These are phyloP conservation scores for Phanerodontia chrysosporium DNA, from an alignment of 768 basidiomycete genomes.

Conservation along the genomic window DNA sequence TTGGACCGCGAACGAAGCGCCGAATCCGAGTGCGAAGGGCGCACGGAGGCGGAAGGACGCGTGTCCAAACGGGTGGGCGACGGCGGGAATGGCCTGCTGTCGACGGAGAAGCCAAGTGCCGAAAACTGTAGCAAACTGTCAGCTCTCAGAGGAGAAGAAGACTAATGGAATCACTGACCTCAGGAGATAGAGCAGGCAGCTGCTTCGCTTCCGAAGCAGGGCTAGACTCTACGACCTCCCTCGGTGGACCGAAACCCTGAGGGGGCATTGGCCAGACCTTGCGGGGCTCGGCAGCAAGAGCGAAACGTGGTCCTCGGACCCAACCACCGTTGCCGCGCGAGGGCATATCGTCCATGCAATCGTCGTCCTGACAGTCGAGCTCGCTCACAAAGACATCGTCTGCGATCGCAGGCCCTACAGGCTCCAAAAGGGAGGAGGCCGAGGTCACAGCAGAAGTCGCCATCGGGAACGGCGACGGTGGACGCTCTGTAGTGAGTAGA, in stretches of 20 bases:
- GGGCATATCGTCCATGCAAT: background rate
- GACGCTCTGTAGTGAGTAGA: background rate
- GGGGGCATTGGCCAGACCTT: background rate
- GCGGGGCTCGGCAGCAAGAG: background rate
- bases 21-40: background rate
- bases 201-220: background rate
- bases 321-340: background rate
- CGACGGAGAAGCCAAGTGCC: background rate
- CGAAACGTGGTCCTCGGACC: background rate
- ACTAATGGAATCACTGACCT: background rate
- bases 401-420: background rate
- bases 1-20: background rate
- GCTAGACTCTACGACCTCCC: background rate
- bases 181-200: background rate
- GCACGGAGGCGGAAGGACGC: too few species aligned
- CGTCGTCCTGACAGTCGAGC: background rate
- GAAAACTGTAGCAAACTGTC: background rate
- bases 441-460: background rate
- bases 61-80: background rate
- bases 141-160: background rate
- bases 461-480: slow-evolving; percentile 1
- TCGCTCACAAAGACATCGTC: background rate
- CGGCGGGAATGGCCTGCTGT: background rate
- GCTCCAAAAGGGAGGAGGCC: background rate
- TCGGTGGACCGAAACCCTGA: background rate